Evolutionary conservation across 768 basidiomycete species (phyloP).

Genomic region (Lactarius trivialis): DNA sequence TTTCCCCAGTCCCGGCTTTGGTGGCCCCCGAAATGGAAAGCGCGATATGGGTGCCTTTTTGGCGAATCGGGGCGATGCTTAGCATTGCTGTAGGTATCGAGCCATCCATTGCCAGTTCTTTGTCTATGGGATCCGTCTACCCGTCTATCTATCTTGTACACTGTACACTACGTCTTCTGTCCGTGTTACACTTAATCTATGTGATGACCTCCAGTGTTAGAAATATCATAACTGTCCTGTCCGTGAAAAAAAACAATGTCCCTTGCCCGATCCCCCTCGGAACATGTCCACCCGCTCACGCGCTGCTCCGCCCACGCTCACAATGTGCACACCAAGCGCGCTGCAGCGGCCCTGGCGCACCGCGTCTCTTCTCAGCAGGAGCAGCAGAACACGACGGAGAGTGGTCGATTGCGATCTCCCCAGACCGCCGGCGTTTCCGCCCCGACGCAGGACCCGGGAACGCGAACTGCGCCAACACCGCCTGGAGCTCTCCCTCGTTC

Average conservation of each 20-base stretch:
- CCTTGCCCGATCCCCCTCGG: not conserved
- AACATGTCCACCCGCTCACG: not conserved
- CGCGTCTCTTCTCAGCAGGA: not conserved
- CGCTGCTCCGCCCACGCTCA: not conserved
- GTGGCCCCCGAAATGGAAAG: slow-evolving; percentile 12
- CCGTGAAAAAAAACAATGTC: not conserved
- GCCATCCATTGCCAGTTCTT: not conserved
- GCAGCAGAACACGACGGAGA: not conserved
- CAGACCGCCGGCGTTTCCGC: slow-evolving; percentile 8
- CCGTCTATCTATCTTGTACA: not conserved
- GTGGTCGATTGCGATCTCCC: not conserved
- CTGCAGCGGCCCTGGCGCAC: not conserved
- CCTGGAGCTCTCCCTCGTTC: not conserved
- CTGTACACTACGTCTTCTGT: not conserved
- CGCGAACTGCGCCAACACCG: slow-evolving; percentile 8
- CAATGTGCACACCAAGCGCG: slow-evolving; percentile 10
- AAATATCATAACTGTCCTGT: not conserved
- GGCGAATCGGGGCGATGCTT: slow-evolving; percentile 14
- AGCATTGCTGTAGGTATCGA: not conserved
- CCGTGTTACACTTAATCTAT: not conserved
- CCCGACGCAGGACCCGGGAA: slow-evolving; percentile 1
- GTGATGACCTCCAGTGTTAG: not conserved
- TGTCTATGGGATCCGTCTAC: not conserved
- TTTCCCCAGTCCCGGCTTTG: slow-evolving; percentile 18
- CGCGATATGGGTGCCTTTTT: slow-evolving; percentile 19